Evolutionary conservation across 768 basidiomycete genomes (phyloP).

Genomic region (Phaeolepiota aurea): DNA sequence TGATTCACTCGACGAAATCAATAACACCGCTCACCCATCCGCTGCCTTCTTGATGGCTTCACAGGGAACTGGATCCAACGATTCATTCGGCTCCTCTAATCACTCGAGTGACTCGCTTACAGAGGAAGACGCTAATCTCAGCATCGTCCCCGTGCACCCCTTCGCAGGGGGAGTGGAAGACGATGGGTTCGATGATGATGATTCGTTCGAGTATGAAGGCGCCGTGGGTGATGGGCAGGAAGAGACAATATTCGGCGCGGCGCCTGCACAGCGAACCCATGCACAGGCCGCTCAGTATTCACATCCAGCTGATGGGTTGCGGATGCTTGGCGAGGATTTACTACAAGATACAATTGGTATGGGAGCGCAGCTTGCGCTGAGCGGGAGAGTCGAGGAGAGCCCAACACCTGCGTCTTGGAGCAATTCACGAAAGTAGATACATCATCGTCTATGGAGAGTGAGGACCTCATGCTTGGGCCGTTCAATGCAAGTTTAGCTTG

Average conservation of each 20-base stretch:
- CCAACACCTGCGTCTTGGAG: slow-evolving; percentile 43
- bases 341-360: slow-evolving; percentile 58
- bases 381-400: slow-evolving; percentile 50
- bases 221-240: slow-evolving; percentile 31
- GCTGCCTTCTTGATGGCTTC: slow-evolving; percentile 65
- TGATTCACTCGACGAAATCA: slow-evolving; percentile 50
- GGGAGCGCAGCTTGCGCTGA: slow-evolving; percentile 40
- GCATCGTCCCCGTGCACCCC: slow-evolving; percentile 45
- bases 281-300: slow-evolving; percentile 12
- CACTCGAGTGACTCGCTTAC: slow-evolving; percentile 50
- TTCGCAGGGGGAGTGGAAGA: slow-evolving; percentile 39
- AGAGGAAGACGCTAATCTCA: slow-evolving; percentile 31
- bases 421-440: not conserved
- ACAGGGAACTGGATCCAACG: slow-evolving; percentile 30
- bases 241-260: slow-evolving; percentile 69
- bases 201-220: slow-evolving; percentile 36
- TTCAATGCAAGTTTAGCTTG: not conserved
- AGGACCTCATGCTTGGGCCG: not conserved
- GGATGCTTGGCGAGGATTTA: slow-evolving; percentile 56
- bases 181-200: slow-evolving; percentile 41
- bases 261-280: slow-evolving; percentile 38
- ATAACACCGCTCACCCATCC: slow-evolving; percentile 56
- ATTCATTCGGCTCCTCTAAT: slow-evolving; percentile 45
- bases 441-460: too few relatives aligned
- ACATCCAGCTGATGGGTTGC: slow-evolving; percentile 25